Conservation (phyloP, 192 early-diverging fungal species). For the Funneliformis mosseae region DNA sequence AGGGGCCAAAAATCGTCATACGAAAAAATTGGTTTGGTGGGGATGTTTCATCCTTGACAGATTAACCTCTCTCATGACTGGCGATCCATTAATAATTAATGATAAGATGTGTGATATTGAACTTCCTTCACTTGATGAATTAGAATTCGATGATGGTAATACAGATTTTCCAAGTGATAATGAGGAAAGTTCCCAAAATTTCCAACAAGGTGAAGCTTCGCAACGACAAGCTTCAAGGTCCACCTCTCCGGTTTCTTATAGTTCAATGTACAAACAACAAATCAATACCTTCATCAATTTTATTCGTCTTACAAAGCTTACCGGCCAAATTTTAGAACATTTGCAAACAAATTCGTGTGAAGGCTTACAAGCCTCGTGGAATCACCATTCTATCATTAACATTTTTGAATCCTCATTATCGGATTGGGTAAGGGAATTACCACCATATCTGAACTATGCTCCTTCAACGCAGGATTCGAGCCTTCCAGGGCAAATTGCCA, state of each 20-base stretch:
- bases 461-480: conserved; percentile 4
- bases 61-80: conserved; percentile 44
- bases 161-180: neutral
- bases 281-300: conserved; percentile 45
- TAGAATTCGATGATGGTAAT: conserved; percentile 12
- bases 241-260: neutral
- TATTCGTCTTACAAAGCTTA: conserved; percentile 50
- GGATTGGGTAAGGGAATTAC: conserved; percentile 49
- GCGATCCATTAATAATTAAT: conserved; percentile 52
- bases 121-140: conserved; percentile 28
- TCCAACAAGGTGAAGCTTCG: neutral
- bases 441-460: conserved; percentile 46
- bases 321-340: conserved; percentile 51
- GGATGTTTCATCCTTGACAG: conserved; percentile 22
- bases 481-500: conserved; percentile 22
- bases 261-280: neutral
- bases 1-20: conserved; percentile 3
- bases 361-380: conserved; percentile 34
- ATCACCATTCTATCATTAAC: conserved; percentile 41
- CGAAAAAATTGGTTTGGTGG: conserved; percentile 35
- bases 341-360: conserved; percentile 37
- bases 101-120: conserved; percentile 35
- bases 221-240: conserved; percentile 26
- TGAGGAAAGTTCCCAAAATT: neutral
- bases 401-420: conserved; percentile 42